Conservation (phyloP, 352 stramenopile genomes). For the Pseudoperonospora humuli region DNA sequence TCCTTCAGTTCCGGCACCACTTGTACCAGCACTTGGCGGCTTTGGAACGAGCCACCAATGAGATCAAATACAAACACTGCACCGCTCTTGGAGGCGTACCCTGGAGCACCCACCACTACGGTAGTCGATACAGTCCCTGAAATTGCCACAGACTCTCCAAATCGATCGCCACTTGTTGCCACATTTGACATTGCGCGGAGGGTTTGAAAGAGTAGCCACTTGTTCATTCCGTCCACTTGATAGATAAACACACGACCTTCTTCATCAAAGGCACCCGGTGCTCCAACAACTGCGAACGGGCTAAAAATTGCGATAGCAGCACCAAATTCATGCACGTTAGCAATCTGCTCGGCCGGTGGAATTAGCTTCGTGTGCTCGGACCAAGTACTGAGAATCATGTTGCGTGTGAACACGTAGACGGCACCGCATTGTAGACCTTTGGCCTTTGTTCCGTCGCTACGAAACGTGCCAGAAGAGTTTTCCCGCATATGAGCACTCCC, state of each 20-base stretch:
- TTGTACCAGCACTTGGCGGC: slow-evolving; percentile 54
- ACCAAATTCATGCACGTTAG: slow-evolving; percentile 51
- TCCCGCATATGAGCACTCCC: slow-evolving; percentile 40
- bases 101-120: slow-evolving; percentile 60
- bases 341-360: slow-evolving; percentile 31
- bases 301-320: slow-evolving; percentile 35
- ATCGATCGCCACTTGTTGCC: slow-evolving; percentile 43
- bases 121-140: slow-evolving; percentile 38
- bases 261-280: slow-evolving; percentile 45
- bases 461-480: slow-evolving; percentile 51
- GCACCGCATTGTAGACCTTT: slow-evolving; percentile 71
- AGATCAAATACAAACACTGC: slow-evolving; percentile 77
- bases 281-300: slow-evolving; percentile 51
- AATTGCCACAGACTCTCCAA: slow-evolving; percentile 61
- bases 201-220: slow-evolving; percentile 64
- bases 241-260: slow-evolving; percentile 72
- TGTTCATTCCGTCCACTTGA: slow-evolving; percentile 36
- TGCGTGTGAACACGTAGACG: slow-evolving; percentile 51
- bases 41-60: slow-evolving; percentile 47
- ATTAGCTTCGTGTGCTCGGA: slow-evolving; percentile 45
- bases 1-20: slow-evolving; percentile 31
- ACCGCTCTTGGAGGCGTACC: slow-evolving; percentile 40
- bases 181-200: slow-evolving; percentile 44
- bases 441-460: slow-evolving; percentile 38
- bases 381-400: slow-evolving; percentile 34